Evolutionary conservation across 176 grass and related monocot species (phyloP).

Genomic region (Triticum urartu): DNA sequence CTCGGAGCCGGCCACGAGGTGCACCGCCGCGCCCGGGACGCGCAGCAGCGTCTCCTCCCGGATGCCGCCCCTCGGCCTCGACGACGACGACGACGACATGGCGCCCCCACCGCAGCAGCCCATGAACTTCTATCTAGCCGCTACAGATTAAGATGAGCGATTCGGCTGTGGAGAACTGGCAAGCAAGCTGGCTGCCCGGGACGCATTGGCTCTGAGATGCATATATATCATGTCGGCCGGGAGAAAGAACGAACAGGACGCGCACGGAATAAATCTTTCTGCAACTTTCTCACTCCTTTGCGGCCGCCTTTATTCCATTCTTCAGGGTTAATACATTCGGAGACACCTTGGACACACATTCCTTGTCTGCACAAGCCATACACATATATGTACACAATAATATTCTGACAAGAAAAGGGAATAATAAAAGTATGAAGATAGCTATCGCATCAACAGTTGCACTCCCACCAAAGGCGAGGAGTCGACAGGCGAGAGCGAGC

Average conservation of each 20-base stretch:
- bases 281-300: slow-evolving; percentile 43
- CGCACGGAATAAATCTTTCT: slow-evolving; percentile 46
- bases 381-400: background rate
- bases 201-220: too few species aligned
- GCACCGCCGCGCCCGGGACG: slow-evolving; percentile 61
- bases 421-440: background rate
- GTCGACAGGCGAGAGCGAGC: too few species aligned
- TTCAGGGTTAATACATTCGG: slow-evolving; percentile 49
- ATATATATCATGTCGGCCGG: background rate
- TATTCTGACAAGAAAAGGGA: background rate
- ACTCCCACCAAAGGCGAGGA: too few species aligned
- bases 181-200: background rate
- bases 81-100: slow-evolving; percentile 28
- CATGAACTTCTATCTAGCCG: slow-evolving; percentile 27
- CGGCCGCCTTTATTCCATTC: slow-evolving; percentile 67
- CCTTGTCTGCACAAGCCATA: background rate
- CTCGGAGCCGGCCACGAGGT: slow-evolving; percentile 52
- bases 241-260: background rate
- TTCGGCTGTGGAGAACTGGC: background rate
- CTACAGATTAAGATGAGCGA: background rate
- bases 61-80: slow-evolving; percentile 28
- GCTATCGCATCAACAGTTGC: background rate
- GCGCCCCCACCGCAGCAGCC: slow-evolving; percentile 44
- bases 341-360: slow-evolving; percentile 14
- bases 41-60: slow-evolving; percentile 69